Conservation (phyloP, 2,329 filamentous ascomycete species). For the Fusarium pseudoanthophilum region DNA sequence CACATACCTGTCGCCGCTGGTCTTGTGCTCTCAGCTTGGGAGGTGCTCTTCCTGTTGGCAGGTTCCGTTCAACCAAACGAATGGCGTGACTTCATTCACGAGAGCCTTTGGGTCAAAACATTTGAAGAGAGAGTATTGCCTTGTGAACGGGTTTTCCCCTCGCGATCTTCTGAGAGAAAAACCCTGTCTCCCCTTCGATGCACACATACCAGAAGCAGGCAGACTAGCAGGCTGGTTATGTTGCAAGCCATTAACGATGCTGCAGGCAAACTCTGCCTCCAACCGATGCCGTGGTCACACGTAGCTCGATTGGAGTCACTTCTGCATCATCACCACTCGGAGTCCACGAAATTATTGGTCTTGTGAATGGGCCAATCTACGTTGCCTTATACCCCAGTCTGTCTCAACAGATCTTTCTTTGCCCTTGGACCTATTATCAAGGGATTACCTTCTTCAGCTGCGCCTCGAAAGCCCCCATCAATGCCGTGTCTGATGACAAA, state of each 20-base stretch:
- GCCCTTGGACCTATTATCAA: conserved; percentile 4
- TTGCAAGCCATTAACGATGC: conserved; percentile 19
- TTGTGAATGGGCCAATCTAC: conserved; percentile 35
- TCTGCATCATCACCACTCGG: conserved; percentile 22
- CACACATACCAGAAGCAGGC: background rate
- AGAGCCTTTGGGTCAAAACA: conserved; percentile 3
- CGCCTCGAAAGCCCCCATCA: conserved; percentile 29
- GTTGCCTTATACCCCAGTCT: background rate
- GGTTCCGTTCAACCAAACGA: background rate
- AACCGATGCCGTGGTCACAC: conserved; percentile 42
- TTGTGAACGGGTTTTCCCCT: background rate
- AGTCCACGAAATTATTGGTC: conserved; percentile 23
- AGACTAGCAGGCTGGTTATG: background rate
- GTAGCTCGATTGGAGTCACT: conserved; percentile 29
- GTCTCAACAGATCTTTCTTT: conserved; percentile 5
- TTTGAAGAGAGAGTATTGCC: conserved; percentile 16
- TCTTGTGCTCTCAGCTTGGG: background rate
- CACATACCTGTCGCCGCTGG: background rate
- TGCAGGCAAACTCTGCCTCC: conserved; percentile 36
- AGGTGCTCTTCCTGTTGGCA: background rate
- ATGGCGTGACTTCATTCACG: background rate
- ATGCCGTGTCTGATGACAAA: conserved; percentile 24
- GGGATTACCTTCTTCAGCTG: conserved; percentile 18
- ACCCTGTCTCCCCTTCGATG: background rate
- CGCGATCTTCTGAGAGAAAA: background rate